Evolutionary conservation across 2,329 filamentous ascomycete species (phyloP), one percentile per base, ranked within the genome.

Genomic region (Diplodia seriata): DNA sequence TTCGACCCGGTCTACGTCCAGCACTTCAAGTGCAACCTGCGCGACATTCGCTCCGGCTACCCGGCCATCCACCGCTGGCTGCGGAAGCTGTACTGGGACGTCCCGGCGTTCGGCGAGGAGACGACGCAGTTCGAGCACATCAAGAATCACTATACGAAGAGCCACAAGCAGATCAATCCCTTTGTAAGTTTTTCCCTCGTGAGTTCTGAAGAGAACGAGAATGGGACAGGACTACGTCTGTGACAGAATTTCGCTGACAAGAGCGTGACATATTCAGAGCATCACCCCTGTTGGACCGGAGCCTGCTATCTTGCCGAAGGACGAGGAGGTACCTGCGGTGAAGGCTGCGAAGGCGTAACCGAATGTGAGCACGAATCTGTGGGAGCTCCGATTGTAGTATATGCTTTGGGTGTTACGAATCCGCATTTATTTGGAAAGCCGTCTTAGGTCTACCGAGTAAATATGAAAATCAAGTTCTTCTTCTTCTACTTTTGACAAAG

Each of bases 51-150:
- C 51, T 90, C 87, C 8, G 93, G 93, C 1, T 97, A 95, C 77
- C 94, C 94, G 33, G 83, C 85, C 62, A 81, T 97, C 68, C 92
- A 97, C 82, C 83, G 81, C 69, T 97, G 94, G 93, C 79, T 97
- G 81, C 85, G 91, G 67, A 86, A 90, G 75, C 81, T 97, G 73
- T 97, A 97, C 82, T 97, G 93, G 93, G 90, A 90, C 18, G 78
- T 88, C 29, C 84, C 88, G 0, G 93, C 92, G 2, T 97, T 97
- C 81, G 83, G 83, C 70, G 87, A 91, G 63, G 87, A 91, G 63
- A 95, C 93, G 70, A 97, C 94, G 26, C 87, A 97, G 79, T 97
- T 97, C 78, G 87, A 96, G 78, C 95, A 99, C 81, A 98, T 98
- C 83, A 97, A 97, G 87, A 90, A 86, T 54, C 88, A 90, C 74